Base-by-base conservation (phyloP, 441 rosid species). In the Pelargonium cotyledonis region DNA sequence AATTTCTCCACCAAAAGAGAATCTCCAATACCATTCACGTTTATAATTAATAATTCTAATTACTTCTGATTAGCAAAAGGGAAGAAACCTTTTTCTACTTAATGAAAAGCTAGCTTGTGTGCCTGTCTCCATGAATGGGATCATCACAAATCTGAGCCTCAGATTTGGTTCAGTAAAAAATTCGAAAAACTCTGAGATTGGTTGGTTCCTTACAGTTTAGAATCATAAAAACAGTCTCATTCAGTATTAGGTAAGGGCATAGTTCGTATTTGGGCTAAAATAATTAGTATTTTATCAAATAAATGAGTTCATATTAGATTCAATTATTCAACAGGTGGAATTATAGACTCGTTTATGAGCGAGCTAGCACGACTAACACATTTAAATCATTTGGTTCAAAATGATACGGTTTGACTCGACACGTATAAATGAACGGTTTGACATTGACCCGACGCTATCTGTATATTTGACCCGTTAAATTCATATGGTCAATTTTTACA, bases 111-210 rank as follows among this genome's bases (percentile, higher is more conserved):
- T 61, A 66, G 43, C 19, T 57, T 44, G 26, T 12, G 62, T 53
- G 51, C 65, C 53, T 77, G 84, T 79, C 81, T 67, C 81, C 81
- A 73, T 35, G 12, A 61, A 68, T 16, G 75, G 73, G 65, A 44
- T 82, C 80, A 70, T 12, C 55, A 47, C 55, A 47, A 66, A 63
- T 65, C 74, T 47, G 76, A 69, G 55, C 76, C 63, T 76, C 47
- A 55, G 55, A 66, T 65, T 63, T 68, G 40, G 40, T 35, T 35
- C 40, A 35, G 40, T 35, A 35, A 35, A 35, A 66, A 19, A 70
- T 4, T 44, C 47, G 29, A 77, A 64, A 68, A 75, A 75, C 61
- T 58, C 43, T 29, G 0, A 40, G 43, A 16, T 40, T 63, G 7
- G 66, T 68, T 57, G 58, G 65, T n/a, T 16, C 73, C 79, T 72